These are phyloP conservation scores for Rhodotorula diobovata DNA, from an alignment of 768 basidiomycete species.

Conservation along the genomic window DNA sequence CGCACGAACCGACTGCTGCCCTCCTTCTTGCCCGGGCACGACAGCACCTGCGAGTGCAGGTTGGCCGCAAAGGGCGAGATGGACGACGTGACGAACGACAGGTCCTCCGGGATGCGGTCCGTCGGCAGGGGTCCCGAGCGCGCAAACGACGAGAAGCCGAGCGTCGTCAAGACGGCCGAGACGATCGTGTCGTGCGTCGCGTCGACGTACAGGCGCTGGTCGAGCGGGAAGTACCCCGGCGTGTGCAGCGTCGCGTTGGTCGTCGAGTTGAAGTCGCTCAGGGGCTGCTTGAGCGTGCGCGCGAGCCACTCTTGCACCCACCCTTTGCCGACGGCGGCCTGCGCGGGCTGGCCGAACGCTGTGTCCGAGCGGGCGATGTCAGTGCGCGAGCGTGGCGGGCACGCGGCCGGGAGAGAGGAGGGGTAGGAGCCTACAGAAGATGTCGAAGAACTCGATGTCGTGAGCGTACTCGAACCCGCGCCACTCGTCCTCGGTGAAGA, in stretches of 20 bases:
- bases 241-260: slow-evolving; percentile 74
- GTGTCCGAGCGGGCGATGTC: slow-evolving; percentile 48
- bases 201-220: slow-evolving; percentile 49
- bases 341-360: slow-evolving; percentile 75
- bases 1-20: slow-evolving; percentile 57
- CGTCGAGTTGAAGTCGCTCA: slow-evolving; percentile 67
- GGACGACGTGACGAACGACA: slow-evolving; percentile 67
- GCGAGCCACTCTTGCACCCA: slow-evolving; percentile 69
- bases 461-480: slow-evolving; percentile 35
- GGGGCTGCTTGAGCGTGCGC: slow-evolving; percentile 62
- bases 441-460: slow-evolving; percentile 48
- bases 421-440: not conserved
- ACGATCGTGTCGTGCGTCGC: slow-evolving; percentile 48
- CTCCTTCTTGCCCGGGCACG: slow-evolving; percentile 50
- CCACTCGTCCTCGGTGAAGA: slow-evolving; percentile 47
- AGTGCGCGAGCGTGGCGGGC: not conserved
- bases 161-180: slow-evolving; percentile 45
- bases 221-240: slow-evolving; percentile 46
- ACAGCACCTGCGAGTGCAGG: slow-evolving; percentile 59
- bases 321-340: slow-evolving; percentile 52
- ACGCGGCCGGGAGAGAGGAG: not conserved
- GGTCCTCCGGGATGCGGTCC: slow-evolving; percentile 47
- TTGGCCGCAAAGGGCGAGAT: slow-evolving; percentile 85
- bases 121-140: slow-evolving; percentile 43
- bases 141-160: slow-evolving; percentile 48